Evolutionary conservation across 2,329 filamentous ascomycete species (phyloP), one percentile per base, ranked within the genome.

Genomic region (Paecilomyces sp.): DNA sequence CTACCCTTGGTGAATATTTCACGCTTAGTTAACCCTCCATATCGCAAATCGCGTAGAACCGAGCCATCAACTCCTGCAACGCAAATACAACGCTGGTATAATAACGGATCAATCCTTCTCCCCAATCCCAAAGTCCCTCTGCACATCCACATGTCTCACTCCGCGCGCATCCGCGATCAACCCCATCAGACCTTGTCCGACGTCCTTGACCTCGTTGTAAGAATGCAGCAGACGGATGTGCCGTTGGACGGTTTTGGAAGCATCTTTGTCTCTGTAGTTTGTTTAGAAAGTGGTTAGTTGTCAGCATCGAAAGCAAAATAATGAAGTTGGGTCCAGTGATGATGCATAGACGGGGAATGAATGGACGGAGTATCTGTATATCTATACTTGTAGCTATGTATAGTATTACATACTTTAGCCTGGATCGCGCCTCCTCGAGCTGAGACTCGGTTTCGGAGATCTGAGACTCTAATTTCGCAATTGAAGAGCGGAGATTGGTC

Each of bases 201-300:
- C 77, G 70, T 90, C 88, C 63, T 86, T 85, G 65, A 89, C 84
- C 70, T 89, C 87, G 66, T 90, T 90, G 74, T 90, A 90, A 60
- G 83, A 77, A 64, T 89, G 86, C 33, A 90, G 76, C 3, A 87
- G 76, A 60, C 79, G 80, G 67, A 90, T 90, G 69, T 90, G 87
- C 33, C 76, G 75, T 58, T 85, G 82, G 57, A 88, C 83, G 9
- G 84, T 82, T 22, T 75, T 73, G 50, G 82, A 77, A 0, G 84
- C 79, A 11, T 79, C 76, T 64, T 72, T 62, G 76, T 69, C 3
- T 75, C 74, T 60, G 65, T 55, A 5, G 62, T 3, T 2, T 33
- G 31, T 62, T 22, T 25, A 56, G 47, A 54, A 50, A 6, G 31
- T 41, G 31, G 47, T 54, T 55, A 6, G n/a, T 13, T 30, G 25